Evolutionary conservation across 2,329 filamentous ascomycete species (phyloP).

Genomic region (Dactylonectria macrodidyma): DNA sequence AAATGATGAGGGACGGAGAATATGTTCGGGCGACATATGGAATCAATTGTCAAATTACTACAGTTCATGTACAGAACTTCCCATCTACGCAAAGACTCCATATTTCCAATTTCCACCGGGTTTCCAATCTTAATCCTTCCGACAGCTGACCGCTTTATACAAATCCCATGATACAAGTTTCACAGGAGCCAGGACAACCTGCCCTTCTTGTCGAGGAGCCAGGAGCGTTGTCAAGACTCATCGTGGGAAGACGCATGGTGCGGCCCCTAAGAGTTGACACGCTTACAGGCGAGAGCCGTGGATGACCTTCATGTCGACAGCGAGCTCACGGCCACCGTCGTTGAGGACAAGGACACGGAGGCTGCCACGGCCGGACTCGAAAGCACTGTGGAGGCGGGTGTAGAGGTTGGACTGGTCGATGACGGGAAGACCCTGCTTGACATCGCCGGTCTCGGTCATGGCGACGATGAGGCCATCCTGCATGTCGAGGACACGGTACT

Average conservation of each 20-base stretch:
- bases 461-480: conserved; percentile 89
- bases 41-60: conserved; percentile 53
- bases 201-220: conserved; percentile 34
- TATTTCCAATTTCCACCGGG: conserved; percentile 53
- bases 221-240: conserved; percentile 37
- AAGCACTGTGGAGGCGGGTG: conserved; percentile 84
- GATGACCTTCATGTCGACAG: conserved; percentile 99
- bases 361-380: conserved; percentile 92
- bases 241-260: conserved; percentile 43
- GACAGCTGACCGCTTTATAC: conserved; percentile 42
- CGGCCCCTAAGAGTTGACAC: conserved; percentile 42
- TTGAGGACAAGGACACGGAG: conserved; percentile 96
- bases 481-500: conserved; percentile 99
- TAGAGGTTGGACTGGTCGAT: conserved; percentile 95
- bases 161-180: conserved; percentile 48
- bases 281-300: conserved; percentile 80
- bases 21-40: conserved; percentile 41
- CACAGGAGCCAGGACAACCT: conserved; percentile 40
- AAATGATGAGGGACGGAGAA: background rate
- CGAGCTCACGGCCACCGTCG: conserved; percentile 93
- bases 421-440: conserved; percentile 95
- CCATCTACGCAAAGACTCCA: conserved; percentile 59
- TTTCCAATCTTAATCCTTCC: conserved; percentile 51
- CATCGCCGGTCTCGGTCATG: conserved; percentile 99
- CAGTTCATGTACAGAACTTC: conserved; percentile 60